A percentile compares a stretch with the other conserved stretches of the same genome.
Conservation (phyloP, 2,329 filamentous ascomycete genomes). For the Colletotrichum lentis region DNA sequence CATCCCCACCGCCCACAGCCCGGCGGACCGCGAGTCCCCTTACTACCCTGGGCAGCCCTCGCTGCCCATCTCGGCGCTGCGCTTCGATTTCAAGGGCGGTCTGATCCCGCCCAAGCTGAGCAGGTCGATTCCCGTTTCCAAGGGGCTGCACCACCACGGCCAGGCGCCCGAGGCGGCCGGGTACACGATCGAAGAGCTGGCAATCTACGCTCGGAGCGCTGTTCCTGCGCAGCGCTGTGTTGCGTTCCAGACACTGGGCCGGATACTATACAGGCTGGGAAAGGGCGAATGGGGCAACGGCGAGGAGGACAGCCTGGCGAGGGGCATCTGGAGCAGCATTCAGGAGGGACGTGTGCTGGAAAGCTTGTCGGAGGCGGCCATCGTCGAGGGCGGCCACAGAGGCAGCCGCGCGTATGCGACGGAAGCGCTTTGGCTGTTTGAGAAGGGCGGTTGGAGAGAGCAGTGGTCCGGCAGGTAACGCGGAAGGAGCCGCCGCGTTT, state of each 20-base stretch:
- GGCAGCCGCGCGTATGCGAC: constrained; percentile 85
- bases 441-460: constrained; percentile 75
- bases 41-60: constrained; percentile 82
- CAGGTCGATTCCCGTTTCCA: constrained; percentile 75
- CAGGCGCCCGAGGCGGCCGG: constrained; percentile 92
- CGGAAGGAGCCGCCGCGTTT: background rate
- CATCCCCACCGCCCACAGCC: constrained; percentile 68
- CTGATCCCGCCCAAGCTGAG: constrained; percentile 81
- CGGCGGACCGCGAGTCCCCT: constrained; percentile 73
- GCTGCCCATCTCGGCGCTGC: constrained; percentile 78
- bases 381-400: constrained; percentile 73
- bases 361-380: constrained; percentile 78
- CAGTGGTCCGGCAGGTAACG: constrained; percentile 63
- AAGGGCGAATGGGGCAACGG: constrained; percentile 72
- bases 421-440: constrained; percentile 87
- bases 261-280: constrained; percentile 84
- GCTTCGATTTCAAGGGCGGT: constrained; percentile 86
- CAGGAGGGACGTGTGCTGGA: constrained; percentile 81
- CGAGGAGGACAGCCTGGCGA: constrained; percentile 67
- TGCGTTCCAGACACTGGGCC: constrained; percentile 88
- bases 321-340: constrained; percentile 83
- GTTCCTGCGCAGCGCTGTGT: constrained; percentile 89
- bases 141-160: constrained; percentile 92
- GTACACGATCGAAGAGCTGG: constrained; percentile 89
- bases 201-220: constrained; percentile 79